Evolutionary conservation across 2,329 filamentous ascomycete species (phyloP), one percentile per base, ranked within the genome.

Genomic region (Bipolaris sorokiniana): DNA sequence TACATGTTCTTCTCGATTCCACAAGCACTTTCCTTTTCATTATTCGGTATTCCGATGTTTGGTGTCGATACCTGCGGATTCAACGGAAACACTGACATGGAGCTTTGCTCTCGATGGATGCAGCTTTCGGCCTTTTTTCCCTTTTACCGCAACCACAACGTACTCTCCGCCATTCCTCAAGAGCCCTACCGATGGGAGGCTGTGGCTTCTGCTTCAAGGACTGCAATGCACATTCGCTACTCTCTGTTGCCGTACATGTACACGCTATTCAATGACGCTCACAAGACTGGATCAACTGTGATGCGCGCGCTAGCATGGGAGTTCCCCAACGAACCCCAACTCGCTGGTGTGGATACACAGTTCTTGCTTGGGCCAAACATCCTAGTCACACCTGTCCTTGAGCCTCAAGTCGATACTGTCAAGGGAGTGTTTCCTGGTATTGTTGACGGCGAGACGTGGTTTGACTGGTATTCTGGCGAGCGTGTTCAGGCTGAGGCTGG

Each of bases 41-140:
- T 92, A 4, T 91, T 89, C 61, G 89, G 89, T 28, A 86, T 92
- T 36, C 90, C 90, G 10, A 91, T 92, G 88, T 90, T 90, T 62
- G 88, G 88, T 41, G 73, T 75, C 34, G 76, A 78, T 41, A 78
- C 74, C 13, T 91, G 91, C 67, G 89, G 90, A 0, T 92, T 92
- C 79, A 83, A 81, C 51, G 86, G 85, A 7, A 89, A 91, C 69
- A 79, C 82, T 0, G 85, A 88, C 61, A 82, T 86, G 68, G 88
- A 92, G 69, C 83, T 92, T 3, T 92, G 90, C 76, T 84, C 84
- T 52, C 82, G 90, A 18, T 92, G 89, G 88, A 89, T 90, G 87
- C 86, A 88, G 68, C 79, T 90, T 1, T 84, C 81, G 0, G 88
- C 89, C 10, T 91, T 92, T 80, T 91, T 91, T 78, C 88, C 89